phyloP scores from a whole-genome alignment of 495 filamentous ascomycete species.

The Talaromyces borbonicus region DNA sequence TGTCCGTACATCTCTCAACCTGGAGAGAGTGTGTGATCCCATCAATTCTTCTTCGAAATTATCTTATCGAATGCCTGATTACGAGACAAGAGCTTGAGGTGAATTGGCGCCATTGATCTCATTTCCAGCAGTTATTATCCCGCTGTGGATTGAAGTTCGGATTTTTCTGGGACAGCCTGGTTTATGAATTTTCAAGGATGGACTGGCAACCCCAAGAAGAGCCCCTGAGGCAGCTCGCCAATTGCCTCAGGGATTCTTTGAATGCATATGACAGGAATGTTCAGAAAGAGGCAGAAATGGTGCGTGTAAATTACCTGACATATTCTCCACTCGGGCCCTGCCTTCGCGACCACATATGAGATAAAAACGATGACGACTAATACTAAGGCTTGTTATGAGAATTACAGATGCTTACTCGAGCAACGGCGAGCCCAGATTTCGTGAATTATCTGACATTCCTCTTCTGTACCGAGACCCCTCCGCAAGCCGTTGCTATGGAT shows the following conservation, averaged over 20 bases:
- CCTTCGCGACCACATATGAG: slow-evolving; percentile 10
- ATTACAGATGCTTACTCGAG: slow-evolving; percentile 82
- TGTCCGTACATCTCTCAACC: slow-evolving; percentile 3
- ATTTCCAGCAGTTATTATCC: not conserved
- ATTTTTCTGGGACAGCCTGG: not conserved
- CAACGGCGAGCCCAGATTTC: slow-evolving; percentile 83
- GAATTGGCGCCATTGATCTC: not conserved
- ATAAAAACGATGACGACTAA: not conserved
- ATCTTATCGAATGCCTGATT: not conserved
- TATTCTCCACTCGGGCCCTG: slow-evolving; percentile 9
- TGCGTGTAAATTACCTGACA: slow-evolving; percentile 14
- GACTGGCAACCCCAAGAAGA: slow-evolving; percentile 87
- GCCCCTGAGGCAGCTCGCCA: slow-evolving; percentile 77
- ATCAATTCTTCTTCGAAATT: not conserved
- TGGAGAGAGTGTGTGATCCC: not conserved
- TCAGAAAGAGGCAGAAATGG: slow-evolving; percentile 69
- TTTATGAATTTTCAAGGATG: slow-evolving; percentile 40
- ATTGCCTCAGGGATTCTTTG: slow-evolving; percentile 84
- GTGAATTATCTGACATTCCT: slow-evolving; percentile 95
- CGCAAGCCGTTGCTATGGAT: slow-evolving; percentile 45
- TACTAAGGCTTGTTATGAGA: not conserved
- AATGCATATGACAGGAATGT: slow-evolving; percentile 65
- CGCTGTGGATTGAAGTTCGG: not conserved
- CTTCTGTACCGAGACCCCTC: slow-evolving; percentile 58
- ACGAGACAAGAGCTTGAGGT: not conserved